A percentile compares a stretch with the other conserved stretches of the same genome.
Evolutionary conservation across 148 eudicot species (phyloP).

Genomic region (Nepenthes gracilis): DNA sequence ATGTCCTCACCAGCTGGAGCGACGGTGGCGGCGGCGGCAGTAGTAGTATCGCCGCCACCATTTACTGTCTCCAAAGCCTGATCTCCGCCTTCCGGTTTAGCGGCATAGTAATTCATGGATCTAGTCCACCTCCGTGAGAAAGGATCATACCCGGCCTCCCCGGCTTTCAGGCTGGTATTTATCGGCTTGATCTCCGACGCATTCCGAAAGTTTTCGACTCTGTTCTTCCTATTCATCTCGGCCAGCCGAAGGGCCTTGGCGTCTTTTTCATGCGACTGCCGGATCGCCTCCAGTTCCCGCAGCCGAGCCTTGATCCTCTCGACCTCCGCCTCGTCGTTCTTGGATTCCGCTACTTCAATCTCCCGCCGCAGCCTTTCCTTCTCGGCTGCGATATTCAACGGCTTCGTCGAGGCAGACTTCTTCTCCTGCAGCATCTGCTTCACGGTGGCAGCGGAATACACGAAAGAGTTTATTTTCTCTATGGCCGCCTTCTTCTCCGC

Average conservation of each 20-base stretch:
- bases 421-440: slow-evolving; percentile 93
- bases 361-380: slow-evolving; percentile 77
- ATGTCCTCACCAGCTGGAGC: slow-evolving; percentile 13
- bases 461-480: slow-evolving; percentile 57
- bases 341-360: slow-evolving; percentile 70
- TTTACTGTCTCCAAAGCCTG: slow-evolving; percentile 9
- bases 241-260: slow-evolving; percentile 67
- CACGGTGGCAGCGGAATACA: slow-evolving; percentile 90
- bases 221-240: slow-evolving; percentile 82
- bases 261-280: slow-evolving; percentile 57
- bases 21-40: too few relatives aligned
- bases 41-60: slow-evolving; percentile 12
- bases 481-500: slow-evolving; percentile 74
- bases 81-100: slow-evolving; percentile 31
- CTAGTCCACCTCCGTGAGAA: slow-evolving; percentile 98
- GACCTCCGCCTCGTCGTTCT: slow-evolving; percentile 60
- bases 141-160: slow-evolving; percentile 97
- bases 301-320: slow-evolving; percentile 69
- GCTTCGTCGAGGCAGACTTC: slow-evolving; percentile 82
- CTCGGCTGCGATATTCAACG: slow-evolving; percentile 90
- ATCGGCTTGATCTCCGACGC: slow-evolving; percentile 73
- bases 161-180: slow-evolving; percentile 51
- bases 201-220: slow-evolving; percentile 85
- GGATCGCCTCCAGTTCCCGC: slow-evolving; percentile 60
- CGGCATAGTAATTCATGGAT: slow-evolving; percentile 68